These are phyloP conservation scores for Quercus parvula DNA, from an alignment of 306 rosid species.

Conservation along the genomic window DNA sequence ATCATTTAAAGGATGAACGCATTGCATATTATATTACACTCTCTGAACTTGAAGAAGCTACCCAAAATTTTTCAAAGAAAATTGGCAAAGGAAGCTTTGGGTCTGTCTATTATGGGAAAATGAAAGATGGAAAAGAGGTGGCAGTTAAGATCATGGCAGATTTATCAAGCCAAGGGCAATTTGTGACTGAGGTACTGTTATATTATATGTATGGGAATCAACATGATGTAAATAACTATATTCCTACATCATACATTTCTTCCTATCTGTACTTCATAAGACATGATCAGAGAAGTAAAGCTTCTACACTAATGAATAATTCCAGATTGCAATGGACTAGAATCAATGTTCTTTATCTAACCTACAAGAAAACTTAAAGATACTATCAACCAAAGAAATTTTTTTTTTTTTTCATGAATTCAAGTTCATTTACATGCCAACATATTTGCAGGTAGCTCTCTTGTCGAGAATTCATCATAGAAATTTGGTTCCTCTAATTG, in stretches of 20 bases:
- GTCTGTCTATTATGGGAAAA: conserved; percentile 86
- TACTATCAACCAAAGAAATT: not conserved
- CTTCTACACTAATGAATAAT: not conserved
- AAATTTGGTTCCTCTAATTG: conserved; percentile 94
- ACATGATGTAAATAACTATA: not conserved
- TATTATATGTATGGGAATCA: not conserved
- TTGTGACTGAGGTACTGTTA: conserved; percentile 71
- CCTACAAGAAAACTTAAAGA: not conserved
- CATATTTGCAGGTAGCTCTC: conserved; percentile 74
- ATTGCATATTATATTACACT: conserved; percentile 69
- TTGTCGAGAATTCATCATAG: conserved; percentile 95
- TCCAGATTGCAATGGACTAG: not conserved
- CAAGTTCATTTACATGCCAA: conserved; percentile 23
- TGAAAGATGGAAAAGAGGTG: conserved; percentile 94
- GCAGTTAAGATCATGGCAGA: conserved; percentile 97
- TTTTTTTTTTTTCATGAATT: not conserved
- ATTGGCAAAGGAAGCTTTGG: conserved; percentile 97
- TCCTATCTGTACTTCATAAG: not conserved
- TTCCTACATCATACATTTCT: not conserved
- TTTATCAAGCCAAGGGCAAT: conserved; percentile 75
- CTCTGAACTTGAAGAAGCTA: conserved; percentile 77
- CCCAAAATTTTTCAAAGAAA: conserved; percentile 64
- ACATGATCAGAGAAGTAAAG: not conserved
- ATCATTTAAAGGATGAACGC: conserved; percentile 77
- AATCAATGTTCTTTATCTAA: not conserved